Base-by-base conservation (phyloP, 2,329 filamentous ascomycete genomes). In the Lachnellula subtilissima region DNA sequence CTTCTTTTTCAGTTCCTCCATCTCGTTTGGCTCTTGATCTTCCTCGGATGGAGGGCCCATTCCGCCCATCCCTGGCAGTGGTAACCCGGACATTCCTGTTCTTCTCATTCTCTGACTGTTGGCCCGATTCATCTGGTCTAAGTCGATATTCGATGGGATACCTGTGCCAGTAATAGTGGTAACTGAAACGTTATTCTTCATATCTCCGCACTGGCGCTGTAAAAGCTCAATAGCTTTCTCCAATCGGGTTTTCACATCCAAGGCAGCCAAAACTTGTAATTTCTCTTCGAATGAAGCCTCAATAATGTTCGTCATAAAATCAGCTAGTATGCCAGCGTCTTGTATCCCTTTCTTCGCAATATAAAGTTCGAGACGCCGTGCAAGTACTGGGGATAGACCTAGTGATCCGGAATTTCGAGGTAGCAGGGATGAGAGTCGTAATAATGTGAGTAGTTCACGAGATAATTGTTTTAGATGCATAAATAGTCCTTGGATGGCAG, bases 291-390 rank as follows among this genome's bases (percentile, higher is more conserved):
- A 88, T 9, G 85, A 88, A 50, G 88, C 86, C 61, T 96, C 91
- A 2, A 96, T 83, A 23, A 97, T 82, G 69, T 96, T 96, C 40
- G 91, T 87, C 91, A 99, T 97, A 70, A 97, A 97, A 71, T 99
- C 94, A 6, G 94, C 93, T 9, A 99, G 79, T 8, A 85, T 76
- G 2, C 93, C 93, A 1, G 92, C 92, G 64, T 97, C 91, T 43
- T 83, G 78, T 50, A 94, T 71, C 57, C 91, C 86, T 69, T 94
- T 95, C 70, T 87, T 85, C 35, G 85, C 81, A 61, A 99, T 96
- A 72, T 91, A 94, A 52, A 92, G 75, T 67, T 97, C 92, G 45
- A 99, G 82, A 52, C 92, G 84, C 50, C 91, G 84, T 0, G 91
- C 91, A 52, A 97, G 80, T n/a, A 93, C 76, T 0, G 93, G 92